Evolutionary conservation across 2,329 filamentous ascomycete genomes (phyloP).

Genomic region (Talaromyces rugulosus): DNA sequence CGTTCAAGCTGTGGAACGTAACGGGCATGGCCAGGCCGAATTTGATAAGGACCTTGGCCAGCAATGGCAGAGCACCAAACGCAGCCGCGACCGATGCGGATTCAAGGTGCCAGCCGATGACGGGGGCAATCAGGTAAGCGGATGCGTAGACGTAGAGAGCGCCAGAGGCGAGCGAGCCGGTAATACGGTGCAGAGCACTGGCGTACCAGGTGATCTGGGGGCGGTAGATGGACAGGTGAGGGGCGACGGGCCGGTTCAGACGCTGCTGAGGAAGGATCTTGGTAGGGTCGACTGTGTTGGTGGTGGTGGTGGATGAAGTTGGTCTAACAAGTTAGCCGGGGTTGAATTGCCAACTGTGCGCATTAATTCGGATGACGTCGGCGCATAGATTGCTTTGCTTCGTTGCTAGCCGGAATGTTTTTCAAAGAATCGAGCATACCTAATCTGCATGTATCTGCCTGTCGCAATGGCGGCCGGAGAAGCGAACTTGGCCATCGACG

Average conservation of each 20-base stretch:
- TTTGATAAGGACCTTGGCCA: constrained; percentile 59
- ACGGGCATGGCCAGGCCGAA: constrained; percentile 59
- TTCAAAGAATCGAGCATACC: constrained; percentile 28
- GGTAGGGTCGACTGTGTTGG: constrained; percentile 29
- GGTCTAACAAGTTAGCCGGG: constrained; percentile 24
- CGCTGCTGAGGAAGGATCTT: constrained; percentile 76
- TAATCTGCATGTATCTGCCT: constrained; percentile 40
- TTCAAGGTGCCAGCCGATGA: constrained; percentile 68
- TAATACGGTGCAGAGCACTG: constrained; percentile 75
- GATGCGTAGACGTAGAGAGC: constrained; percentile 74
- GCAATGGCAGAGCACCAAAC: constrained; percentile 59
- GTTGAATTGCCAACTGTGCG: background rate
- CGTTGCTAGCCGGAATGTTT: background rate
- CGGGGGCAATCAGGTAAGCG: constrained; percentile 75
- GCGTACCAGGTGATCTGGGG: constrained; percentile 80
- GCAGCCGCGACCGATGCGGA: constrained; percentile 59
- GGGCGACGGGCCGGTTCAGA: constrained; percentile 72
- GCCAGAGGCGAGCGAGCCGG: constrained; percentile 68
- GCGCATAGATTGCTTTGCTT: constrained; percentile 21
- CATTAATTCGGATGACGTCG: background rate
- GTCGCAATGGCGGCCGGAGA: constrained; percentile 42
- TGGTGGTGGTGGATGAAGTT: constrained; percentile 24
- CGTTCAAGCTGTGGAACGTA: constrained; percentile 65
- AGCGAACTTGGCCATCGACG: constrained; percentile 39
- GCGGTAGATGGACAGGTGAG: constrained; percentile 82